phyloP scores from a whole-genome alignment of 2,329 filamentous ascomycete species.

The Pseudogymnoascus sp. region DNA sequence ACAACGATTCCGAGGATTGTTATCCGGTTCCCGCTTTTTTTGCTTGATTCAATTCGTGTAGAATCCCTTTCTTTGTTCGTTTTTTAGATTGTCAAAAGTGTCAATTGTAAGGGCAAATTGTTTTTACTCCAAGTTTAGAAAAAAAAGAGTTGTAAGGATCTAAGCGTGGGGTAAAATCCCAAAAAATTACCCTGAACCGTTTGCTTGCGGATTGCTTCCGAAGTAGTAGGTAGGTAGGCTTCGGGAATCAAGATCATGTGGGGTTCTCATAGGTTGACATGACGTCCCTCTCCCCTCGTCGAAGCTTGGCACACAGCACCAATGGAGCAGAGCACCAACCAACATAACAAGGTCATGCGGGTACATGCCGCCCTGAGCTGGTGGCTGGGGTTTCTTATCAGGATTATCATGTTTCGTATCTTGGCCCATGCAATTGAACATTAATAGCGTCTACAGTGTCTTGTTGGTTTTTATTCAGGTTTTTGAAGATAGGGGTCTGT shows the following conservation, averaged over 20 bases:
- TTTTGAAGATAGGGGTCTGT: neutral
- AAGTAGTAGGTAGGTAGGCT: neutral
- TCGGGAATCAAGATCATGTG: neutral
- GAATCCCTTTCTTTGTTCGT: too few relatives aligned
- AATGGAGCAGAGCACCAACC: neutral
- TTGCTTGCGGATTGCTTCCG: neutral
- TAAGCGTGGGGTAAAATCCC: neutral
- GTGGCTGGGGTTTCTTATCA: neutral
- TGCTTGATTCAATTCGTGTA: too few relatives aligned
- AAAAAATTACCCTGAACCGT: neutral
- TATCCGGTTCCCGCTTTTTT: neutral
- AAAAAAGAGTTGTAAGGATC: neutral
- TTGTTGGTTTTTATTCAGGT: neutral
- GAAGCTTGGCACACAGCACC: neutral
- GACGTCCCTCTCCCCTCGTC: neutral
- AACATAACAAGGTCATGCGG: neutral
- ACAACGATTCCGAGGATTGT: too few relatives aligned
- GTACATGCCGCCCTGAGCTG: neutral
- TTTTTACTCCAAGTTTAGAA: too few relatives aligned
- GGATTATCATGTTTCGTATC: neutral
- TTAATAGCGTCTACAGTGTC: neutral
- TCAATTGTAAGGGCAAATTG: too few relatives aligned
- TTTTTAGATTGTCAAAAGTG: too few relatives aligned
- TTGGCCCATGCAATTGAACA: neutral
- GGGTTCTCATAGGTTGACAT: slow-evolving; percentile 7